phyloP scores from a whole-genome alignment of 306 rosid species.

The Vachellia collinsii region DNA sequence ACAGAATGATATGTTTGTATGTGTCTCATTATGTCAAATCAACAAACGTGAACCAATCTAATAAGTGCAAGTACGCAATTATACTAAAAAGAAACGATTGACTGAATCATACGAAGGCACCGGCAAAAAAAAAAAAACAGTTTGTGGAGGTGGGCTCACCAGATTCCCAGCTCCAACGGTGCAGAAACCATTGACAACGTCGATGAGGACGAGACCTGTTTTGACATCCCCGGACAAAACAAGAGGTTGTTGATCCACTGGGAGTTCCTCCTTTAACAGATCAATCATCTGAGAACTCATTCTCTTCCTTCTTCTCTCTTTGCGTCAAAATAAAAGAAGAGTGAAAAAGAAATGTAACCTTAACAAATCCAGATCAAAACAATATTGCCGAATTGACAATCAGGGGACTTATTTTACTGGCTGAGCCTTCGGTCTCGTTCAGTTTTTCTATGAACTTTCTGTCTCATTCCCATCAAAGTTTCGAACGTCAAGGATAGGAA shows the following conservation, averaged over 20 bases:
- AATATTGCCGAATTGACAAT: too few relatives aligned
- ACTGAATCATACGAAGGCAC: background rate
- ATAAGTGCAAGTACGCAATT: background rate
- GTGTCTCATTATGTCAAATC: background rate
- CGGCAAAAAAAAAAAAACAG: background rate
- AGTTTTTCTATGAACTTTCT: background rate
- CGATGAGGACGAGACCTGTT: constrained; percentile 86
- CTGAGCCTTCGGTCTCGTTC: background rate
- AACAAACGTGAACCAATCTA: background rate
- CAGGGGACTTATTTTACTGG: background rate
- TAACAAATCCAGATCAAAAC: background rate
- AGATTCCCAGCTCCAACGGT: constrained; percentile 89
- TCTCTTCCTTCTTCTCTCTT: background rate
- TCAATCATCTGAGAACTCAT: constrained; percentile 59
- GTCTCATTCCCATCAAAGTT: background rate
- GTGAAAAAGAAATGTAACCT: background rate
- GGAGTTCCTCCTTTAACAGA: constrained; percentile 66
- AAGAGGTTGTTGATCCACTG: constrained; percentile 63
- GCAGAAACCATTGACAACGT: constrained; percentile 86
- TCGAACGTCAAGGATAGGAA: background rate
- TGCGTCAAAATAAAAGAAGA: background rate
- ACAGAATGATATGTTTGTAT: background rate
- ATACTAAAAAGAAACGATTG: background rate
- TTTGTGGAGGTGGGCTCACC: constrained; percentile 41
- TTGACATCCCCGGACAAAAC: constrained; percentile 48